These are phyloP conservation scores for Solanum chilense DNA, from an alignment of 257 asterid genomes.

Conservation along the genomic window DNA sequence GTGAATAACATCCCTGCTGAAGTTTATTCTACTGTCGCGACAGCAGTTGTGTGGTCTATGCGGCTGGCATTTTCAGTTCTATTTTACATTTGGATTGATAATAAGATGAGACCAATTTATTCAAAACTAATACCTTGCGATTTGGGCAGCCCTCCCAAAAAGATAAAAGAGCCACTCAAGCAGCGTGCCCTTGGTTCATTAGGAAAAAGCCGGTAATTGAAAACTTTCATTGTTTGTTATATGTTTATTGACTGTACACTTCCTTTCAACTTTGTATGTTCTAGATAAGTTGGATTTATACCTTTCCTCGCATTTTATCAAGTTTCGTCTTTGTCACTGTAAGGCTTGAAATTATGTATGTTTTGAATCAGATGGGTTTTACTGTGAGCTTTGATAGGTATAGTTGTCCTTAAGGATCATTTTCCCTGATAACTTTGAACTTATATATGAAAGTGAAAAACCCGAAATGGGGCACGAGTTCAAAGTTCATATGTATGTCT, in stretches of 20 bases:
- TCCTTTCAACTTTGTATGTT: not conserved
- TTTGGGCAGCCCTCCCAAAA: slow-evolving; percentile 79
- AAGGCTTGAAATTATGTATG: not conserved
- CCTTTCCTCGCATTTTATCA: not conserved
- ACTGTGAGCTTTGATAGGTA: not conserved
- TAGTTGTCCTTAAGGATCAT: not conserved
- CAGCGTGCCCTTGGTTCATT: slow-evolving; percentile 70
- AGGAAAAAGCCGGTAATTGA: slow-evolving; percentile 89
- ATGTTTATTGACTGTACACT: not conserved
- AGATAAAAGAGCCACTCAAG: slow-evolving; percentile 43
- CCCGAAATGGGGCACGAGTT: not conserved
- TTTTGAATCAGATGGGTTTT: not conserved
- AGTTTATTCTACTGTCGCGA: slow-evolving; percentile 72
- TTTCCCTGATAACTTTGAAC: not conserved
- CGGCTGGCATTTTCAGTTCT: slow-evolving; percentile 85
- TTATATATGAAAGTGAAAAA: not conserved
- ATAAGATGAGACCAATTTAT: slow-evolving; percentile 73
- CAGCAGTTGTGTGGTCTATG: slow-evolving; percentile 98
- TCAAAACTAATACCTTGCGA: slow-evolving; percentile 83
- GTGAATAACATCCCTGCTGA: slow-evolving; percentile 63
- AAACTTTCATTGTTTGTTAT: not conserved
- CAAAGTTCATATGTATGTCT: not conserved
- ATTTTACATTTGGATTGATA: slow-evolving; percentile 81
- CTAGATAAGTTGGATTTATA: not conserved
- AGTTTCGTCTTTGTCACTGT: not conserved